These are phyloP conservation scores for Raffaelea deltoideospora DNA, from an alignment of 2,329 filamentous ascomycete genomes.

Conservation along the genomic window DNA sequence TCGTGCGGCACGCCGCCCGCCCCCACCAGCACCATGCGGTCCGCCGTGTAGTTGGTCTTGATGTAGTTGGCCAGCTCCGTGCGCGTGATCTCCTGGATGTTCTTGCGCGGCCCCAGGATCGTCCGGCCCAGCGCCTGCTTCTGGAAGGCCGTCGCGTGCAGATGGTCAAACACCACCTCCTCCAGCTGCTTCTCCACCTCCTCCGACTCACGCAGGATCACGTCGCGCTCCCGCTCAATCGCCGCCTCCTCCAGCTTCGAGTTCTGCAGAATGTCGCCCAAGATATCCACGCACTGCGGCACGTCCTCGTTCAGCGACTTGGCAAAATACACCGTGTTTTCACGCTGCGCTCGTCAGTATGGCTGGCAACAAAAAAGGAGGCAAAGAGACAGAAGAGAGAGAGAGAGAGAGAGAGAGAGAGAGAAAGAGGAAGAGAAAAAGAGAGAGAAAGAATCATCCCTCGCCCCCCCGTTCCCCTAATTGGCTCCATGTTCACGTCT, in stretches of 20 bases:
- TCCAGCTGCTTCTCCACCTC: conserved; percentile 99
- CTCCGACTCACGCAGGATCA: conserved; percentile 96
- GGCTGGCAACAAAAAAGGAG: too few relatives aligned
- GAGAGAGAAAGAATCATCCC: neutral
- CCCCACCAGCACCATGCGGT: conserved; percentile 97
- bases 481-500: neutral
- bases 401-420: too few relatives aligned
- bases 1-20: conserved; percentile 88
- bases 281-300: conserved; percentile 90
- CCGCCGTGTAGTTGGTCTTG: conserved; percentile 98
- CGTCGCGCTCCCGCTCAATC: conserved; percentile 95
- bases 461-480: too few relatives aligned
- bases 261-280: conserved; percentile 98
- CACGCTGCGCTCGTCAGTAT: conserved; percentile 58
- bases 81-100: conserved; percentile 91
- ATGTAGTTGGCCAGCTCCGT: conserved; percentile 90
- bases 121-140: conserved; percentile 91
- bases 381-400: too few relatives aligned
- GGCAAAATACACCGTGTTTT: conserved; percentile 99
- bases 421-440: neutral
- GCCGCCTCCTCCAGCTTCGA: conserved; percentile 89
- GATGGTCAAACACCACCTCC: conserved; percentile 98
- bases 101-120: conserved; percentile 93
- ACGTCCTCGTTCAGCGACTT: conserved; percentile 98
- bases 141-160: conserved; percentile 97